Conservation (phyloP, 179 eudicot species). For the Silene coronaria region DNA sequence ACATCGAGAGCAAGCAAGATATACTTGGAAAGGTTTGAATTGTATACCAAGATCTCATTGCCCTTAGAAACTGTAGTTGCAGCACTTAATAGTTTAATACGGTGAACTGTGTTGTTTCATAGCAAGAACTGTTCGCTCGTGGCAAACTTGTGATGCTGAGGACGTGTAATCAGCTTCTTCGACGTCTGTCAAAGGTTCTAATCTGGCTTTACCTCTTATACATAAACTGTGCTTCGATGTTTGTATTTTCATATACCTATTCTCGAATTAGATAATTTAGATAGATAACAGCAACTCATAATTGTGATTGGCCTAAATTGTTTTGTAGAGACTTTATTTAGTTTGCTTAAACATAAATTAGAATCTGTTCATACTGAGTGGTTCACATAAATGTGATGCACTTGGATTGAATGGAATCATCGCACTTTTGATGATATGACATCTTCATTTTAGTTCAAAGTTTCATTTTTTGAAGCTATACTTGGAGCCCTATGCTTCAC, state of each 20-base stretch:
- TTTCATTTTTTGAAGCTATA: too few relatives aligned
- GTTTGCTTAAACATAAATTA: background rate
- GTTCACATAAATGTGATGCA: background rate
- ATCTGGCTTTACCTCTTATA: constrained; percentile 10
- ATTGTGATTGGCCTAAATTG: background rate
- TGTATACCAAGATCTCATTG: background rate
- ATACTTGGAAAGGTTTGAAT: constrained; percentile 78
- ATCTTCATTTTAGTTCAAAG: too few relatives aligned
- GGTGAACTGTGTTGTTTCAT: constrained; percentile 17
- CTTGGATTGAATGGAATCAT: background rate
- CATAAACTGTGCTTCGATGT: constrained; percentile 1
- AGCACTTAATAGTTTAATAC: constrained; percentile 15
- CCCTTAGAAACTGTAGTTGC: background rate
- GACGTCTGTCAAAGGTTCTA: constrained; percentile 90
- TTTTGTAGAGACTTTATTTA: background rate
- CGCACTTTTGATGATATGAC: too few relatives aligned
- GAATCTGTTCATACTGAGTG: background rate
- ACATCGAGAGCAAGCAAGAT: constrained; percentile 98
- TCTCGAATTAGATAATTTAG: background rate
- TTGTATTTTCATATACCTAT: background rate
- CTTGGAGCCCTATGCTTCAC: too few relatives aligned
- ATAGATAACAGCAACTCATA: background rate
- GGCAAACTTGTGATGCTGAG: constrained; percentile 99
- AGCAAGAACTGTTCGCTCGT: constrained; percentile 95
- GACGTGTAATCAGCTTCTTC: constrained; percentile 98